Evolutionary conservation across 352 stramenopile genomes (phyloP).

Genomic region (Phytophthora pistaciae): DNA sequence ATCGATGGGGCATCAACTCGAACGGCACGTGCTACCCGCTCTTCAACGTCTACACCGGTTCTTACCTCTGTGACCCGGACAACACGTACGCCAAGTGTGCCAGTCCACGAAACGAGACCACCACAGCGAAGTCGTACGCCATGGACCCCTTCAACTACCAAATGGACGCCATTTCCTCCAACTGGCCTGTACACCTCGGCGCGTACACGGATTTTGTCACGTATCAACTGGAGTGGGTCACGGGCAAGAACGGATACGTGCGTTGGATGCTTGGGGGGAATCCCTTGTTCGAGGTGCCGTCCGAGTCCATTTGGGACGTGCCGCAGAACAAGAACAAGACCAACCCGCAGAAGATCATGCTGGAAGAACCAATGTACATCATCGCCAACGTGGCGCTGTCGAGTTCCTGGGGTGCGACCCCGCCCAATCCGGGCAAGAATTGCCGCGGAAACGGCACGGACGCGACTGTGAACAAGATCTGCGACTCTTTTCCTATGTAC

Average conservation of each 20-base stretch:
- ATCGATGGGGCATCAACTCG: conserved; percentile 36
- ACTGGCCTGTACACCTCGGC: conserved; percentile 69
- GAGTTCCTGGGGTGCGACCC: conserved; percentile 61
- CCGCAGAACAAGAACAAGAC: conserved; percentile 52
- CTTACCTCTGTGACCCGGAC: conserved; percentile 30
- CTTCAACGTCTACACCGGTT: conserved; percentile 23
- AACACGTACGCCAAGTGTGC: conserved; percentile 44
- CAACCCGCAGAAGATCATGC: conserved; percentile 75
- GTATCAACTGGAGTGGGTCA: conserved; percentile 43
- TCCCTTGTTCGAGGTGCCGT: conserved; percentile 86
- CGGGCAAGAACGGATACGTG: conserved; percentile 45
- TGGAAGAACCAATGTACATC: conserved; percentile 93
- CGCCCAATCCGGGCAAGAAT: conserved; percentile 27
- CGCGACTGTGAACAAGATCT: conserved; percentile 54
- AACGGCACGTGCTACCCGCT: conserved; percentile 33
- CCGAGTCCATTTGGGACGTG: conserved; percentile 44
- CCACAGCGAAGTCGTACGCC: conserved; percentile 58
- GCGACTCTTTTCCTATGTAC: conserved; percentile 56
- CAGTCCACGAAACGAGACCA: conserved; percentile 48
- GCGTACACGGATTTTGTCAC: conserved; percentile 69
- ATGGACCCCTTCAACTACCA: conserved; percentile 39
- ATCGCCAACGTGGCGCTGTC: conserved; percentile 96
- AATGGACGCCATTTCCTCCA: conserved; percentile 57
- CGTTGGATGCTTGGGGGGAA: conserved; percentile 74
- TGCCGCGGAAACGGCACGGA: conserved; percentile 41